Base-by-base conservation (phyloP, 495 filamentous ascomycete genomes). In the Durotheca rogersii region DNA sequence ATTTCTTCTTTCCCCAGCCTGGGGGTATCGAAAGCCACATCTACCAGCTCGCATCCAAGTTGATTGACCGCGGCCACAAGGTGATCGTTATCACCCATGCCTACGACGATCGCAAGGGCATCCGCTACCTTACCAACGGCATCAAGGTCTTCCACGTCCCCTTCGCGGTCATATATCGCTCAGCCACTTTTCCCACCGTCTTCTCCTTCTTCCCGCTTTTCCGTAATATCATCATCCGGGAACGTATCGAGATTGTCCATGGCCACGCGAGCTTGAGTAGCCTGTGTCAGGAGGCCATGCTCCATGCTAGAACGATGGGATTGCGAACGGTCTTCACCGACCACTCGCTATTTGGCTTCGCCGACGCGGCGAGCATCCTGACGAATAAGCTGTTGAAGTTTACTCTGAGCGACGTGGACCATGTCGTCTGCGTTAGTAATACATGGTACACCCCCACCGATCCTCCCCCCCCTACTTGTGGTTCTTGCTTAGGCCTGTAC, bases 141-240 rank as follows among this genome's bases (percentile, higher is more conserved):
- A 82, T 98, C 54, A 98, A 98, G 66, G 90, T 97, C 69, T 98
- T 95, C 69, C 88, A 98, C 71, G 87, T 96, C 6, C 93, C 93
- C 1, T 96, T 96, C 67, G 80, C 94, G 60, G 83, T 97, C 61
- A 90, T 97, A 46, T 96, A 96, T 67, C 89, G 93, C 40, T 89
- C 90, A 53, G 80, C 89, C 12, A 95, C 90, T n/a, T 89, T 98
- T 58, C 93, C 93, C 0, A 96, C 94, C 10, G 90, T 98, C 56
- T 97, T 97, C 72, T 96, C 90, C 7, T 96, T 96, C 73, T 97
- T 98, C 53, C 93, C 93, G 11, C 83, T 96, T 9, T 95, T 98
- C 58, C 86, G 93, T 30, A 96, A 96, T 56, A 96, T 98, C 60
- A 77, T 96, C 18, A 82, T 98, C 49, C 83, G 93, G 21, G 93